Evolutionary conservation across 192 early-diverging fungal genomes (phyloP).

Genomic region (Phycomyces blakesleeanus): DNA sequence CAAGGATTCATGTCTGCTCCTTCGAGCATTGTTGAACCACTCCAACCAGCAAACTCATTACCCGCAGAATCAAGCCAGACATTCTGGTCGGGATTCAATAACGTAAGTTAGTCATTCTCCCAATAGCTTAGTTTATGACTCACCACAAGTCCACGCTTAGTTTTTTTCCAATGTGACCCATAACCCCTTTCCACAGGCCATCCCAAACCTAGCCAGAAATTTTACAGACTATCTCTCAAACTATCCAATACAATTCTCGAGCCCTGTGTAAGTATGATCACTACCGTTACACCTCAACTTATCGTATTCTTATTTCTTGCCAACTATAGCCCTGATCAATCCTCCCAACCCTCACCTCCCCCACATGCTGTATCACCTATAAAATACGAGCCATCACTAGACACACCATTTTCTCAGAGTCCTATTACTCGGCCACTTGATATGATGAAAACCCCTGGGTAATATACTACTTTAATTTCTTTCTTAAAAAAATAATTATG

Average conservation of each 20-base stretch:
- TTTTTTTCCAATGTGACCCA: conserved; percentile 18
- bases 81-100: conserved; percentile 29
- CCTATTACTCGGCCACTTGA: background rate
- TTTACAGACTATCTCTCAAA: conserved; percentile 30
- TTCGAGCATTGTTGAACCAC: conserved; percentile 20
- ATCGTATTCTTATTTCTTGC: background rate
- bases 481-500: background rate
- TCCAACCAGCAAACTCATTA: conserved; percentile 8
- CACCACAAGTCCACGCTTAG: conserved; percentile 11
- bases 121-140: background rate
- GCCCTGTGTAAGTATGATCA: conserved; percentile 6
- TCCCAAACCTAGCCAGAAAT: conserved; percentile 29
- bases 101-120: conserved; percentile 5
- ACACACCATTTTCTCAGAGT: background rate
- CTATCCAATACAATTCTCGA: conserved; percentile 16
- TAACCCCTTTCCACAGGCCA: conserved; percentile 34
- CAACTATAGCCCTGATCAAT: background rate
- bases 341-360: background rate
- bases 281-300: background rate
- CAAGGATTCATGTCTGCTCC: background rate
- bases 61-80: conserved; percentile 5
- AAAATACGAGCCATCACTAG: conserved; percentile 12
- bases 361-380: background rate
- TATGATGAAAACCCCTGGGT: conserved; percentile 3
- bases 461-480: conserved; percentile 2